Percentiles rank a stretch among this genome's conserved stretches.
These are phyloP conservation scores for Mycena galopus DNA, from an alignment of 768 basidiomycete species.

Conservation along the genomic window DNA sequence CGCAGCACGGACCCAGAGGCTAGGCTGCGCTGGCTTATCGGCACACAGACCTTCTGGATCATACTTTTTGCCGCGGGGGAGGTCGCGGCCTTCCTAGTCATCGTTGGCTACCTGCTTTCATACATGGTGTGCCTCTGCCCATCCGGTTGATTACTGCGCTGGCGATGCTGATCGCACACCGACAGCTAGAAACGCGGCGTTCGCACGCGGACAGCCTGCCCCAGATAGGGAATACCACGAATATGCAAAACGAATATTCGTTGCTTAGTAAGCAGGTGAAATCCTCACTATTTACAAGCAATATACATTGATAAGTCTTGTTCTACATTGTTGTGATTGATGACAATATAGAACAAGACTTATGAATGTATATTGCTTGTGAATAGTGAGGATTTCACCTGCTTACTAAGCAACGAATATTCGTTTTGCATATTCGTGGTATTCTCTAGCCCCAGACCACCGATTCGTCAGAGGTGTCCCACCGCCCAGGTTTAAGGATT, in stretches of 20 bases:
- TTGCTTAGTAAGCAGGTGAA: too few species aligned
- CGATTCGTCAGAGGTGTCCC: slow-evolving; percentile 4
- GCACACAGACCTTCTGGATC: slow-evolving; percentile 19
- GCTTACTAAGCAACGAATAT: too few species aligned
- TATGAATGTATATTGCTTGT: too few species aligned
- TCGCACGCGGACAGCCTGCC: neutral
- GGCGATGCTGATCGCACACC: slow-evolving; percentile 3
- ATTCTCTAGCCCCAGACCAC: neutral
- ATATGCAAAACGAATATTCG: too few species aligned
- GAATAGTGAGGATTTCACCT: too few species aligned
- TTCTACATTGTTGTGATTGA: too few species aligned
- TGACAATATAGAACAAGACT: too few species aligned
- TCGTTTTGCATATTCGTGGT: too few species aligned
- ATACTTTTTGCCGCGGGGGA: slow-evolving; percentile 12
- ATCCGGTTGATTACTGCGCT: neutral
- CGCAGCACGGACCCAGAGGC: slow-evolving; percentile 13
- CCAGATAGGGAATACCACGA: too few species aligned
- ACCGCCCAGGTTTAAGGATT: slow-evolving; percentile 4
- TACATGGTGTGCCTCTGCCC: slow-evolving; percentile 8
- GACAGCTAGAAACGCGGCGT: neutral
- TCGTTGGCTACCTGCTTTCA: slow-evolving; percentile 6
- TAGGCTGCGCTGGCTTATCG: slow-evolving; percentile 17
- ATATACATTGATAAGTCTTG: too few species aligned
- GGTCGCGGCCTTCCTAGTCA: neutral
- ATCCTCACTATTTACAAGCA: too few species aligned